Percentiles rank a stretch among this genome's conserved stretches.
Evolutionary conservation across 177 flowering plant genomes (phyloP).

Genomic region (Vitis hybrid): DNA sequence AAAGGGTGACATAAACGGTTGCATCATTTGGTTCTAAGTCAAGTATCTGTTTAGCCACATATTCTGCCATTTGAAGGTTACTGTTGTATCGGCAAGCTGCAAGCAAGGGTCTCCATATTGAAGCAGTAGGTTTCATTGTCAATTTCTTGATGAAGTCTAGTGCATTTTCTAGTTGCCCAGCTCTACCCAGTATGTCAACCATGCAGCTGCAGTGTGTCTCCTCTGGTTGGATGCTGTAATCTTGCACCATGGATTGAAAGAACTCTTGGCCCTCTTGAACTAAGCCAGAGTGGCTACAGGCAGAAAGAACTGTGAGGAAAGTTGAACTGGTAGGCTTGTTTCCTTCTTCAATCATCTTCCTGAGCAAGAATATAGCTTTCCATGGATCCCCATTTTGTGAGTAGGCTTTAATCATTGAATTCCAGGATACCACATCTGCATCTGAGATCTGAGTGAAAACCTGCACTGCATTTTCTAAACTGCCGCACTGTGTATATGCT

Average conservation of each 20-base stretch:
- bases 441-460: slow-evolving; percentile 6
- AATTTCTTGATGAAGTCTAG: slow-evolving; percentile 1
- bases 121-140: slow-evolving; percentile 7
- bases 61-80: slow-evolving; percentile 12
- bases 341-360: slow-evolving; percentile 6
- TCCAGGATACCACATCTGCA: not conserved
- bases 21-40: slow-evolving; percentile 9
- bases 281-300: slow-evolving; percentile 18
- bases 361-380: not conserved
- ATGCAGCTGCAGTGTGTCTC: slow-evolving; percentile 15
- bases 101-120: slow-evolving; percentile 16
- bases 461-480: slow-evolving; percentile 3
- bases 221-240: slow-evolving; percentile 8
- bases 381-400: not conserved
- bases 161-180: slow-evolving; percentile 8
- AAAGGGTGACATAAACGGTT: slow-evolving; percentile 4
- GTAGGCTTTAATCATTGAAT: slow-evolving; percentile 10
- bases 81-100: slow-evolving; percentile 11
- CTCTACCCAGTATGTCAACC: slow-evolving; percentile 17
- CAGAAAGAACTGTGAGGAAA: slow-evolving; percentile 11
- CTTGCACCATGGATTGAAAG: slow-evolving; percentile 6
- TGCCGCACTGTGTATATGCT: not conserved
- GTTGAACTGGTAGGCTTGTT: slow-evolving; percentile 7
- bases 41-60: slow-evolving; percentile 1
- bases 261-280: slow-evolving; percentile 13